Percentiles rank a stretch among this genome's conserved stretches.
Conservation (phyloP, 1,139 yeast genomes). For the Meyerozyma athensensis region DNA sequence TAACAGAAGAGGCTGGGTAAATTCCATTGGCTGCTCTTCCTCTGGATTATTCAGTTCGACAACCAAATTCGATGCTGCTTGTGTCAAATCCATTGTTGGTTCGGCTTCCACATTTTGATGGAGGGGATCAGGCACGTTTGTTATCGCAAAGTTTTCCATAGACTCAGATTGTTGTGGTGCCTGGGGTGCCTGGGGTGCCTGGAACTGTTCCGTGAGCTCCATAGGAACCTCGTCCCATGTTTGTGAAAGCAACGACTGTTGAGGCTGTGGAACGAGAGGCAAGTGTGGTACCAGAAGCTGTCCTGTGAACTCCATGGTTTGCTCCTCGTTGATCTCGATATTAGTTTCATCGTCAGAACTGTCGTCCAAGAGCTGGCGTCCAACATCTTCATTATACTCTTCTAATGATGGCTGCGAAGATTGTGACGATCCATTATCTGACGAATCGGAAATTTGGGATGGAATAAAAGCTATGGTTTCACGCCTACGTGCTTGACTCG, state of each 20-base stretch:
- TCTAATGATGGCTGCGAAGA: background rate
- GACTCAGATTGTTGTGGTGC: background rate
- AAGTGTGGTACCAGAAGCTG: slow-evolving; percentile 6
- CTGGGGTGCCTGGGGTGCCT: slow-evolving; percentile 6
- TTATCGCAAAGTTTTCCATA: too few relatives aligned
- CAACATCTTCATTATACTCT: background rate
- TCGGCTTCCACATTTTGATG: slow-evolving; percentile 4
- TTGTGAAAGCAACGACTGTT: slow-evolving; percentile 2
- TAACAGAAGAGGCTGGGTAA: slow-evolving; percentile 7
- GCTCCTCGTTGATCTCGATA: slow-evolving; percentile 6
- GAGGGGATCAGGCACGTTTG: background rate
- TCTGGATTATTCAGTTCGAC: slow-evolving; percentile 1
- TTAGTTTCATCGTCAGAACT: slow-evolving; percentile 1
- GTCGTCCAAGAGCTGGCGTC: background rate
- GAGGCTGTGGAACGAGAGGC: slow-evolving; percentile 7
- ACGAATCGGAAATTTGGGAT: slow-evolving; percentile 1
- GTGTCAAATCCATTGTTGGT: slow-evolving; percentile 16
- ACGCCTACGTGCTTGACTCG: slow-evolving; percentile 24
- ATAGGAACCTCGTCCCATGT: slow-evolving; percentile 4
- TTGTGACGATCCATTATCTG: slow-evolving; percentile 1
- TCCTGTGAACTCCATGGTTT: slow-evolving; percentile 11
- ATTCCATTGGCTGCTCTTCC: slow-evolving; percentile 13
- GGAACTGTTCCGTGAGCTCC: slow-evolving; percentile 5
- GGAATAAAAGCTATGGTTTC: slow-evolving; percentile 30
- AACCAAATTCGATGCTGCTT: slow-evolving; percentile 8